These are phyloP conservation scores for Boletus fagicola DNA, from an alignment of 768 basidiomycete species.

Conservation along the genomic window DNA sequence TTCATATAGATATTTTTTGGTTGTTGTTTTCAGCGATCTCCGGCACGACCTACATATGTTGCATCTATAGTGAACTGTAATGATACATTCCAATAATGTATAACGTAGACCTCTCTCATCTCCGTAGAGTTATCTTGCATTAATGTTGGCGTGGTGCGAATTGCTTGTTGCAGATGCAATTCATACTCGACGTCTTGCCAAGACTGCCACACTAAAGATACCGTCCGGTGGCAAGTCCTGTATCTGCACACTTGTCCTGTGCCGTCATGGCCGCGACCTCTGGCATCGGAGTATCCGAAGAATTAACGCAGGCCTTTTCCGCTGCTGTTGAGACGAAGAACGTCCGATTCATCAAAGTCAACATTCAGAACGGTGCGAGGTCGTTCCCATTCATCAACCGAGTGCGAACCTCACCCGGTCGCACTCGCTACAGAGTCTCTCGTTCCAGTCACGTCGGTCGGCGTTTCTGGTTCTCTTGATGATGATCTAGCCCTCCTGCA, in stretches of 20 bases:
- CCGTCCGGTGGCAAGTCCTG: not conserved
- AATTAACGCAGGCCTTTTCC: constrained; percentile 59
- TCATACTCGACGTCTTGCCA: not conserved
- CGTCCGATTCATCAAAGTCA: constrained; percentile 73
- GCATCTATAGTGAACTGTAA: constrained; percentile 37
- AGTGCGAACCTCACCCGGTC: constrained; percentile 26
- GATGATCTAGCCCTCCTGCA: constrained; percentile 62
- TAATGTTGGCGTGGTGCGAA: not conserved
- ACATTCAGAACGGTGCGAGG: constrained; percentile 68
- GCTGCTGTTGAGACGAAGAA: constrained; percentile 48
- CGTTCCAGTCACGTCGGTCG: constrained; percentile 53
- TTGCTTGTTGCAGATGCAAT: not conserved
- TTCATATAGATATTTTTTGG: constrained; percentile 17
- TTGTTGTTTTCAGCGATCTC: constrained; percentile 13
- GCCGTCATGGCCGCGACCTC: constrained; percentile 66
- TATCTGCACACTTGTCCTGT: not conserved
- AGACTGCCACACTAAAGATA: not conserved
- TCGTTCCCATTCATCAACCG: constrained; percentile 5
- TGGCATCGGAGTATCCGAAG: constrained; percentile 62
- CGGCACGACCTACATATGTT: constrained; percentile 29
- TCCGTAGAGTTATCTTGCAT: constrained; percentile 18
- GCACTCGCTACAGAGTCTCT: constrained; percentile 55
- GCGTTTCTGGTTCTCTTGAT: constrained; percentile 49
- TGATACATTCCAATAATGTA: constrained; percentile 34
- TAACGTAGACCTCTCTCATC: constrained; percentile 28